Percentiles rank a stretch among this genome's conserved stretches.
These are phyloP conservation scores for Castanea mollissima DNA, from an alignment of 306 rosid genomes.

Conservation along the genomic window DNA sequence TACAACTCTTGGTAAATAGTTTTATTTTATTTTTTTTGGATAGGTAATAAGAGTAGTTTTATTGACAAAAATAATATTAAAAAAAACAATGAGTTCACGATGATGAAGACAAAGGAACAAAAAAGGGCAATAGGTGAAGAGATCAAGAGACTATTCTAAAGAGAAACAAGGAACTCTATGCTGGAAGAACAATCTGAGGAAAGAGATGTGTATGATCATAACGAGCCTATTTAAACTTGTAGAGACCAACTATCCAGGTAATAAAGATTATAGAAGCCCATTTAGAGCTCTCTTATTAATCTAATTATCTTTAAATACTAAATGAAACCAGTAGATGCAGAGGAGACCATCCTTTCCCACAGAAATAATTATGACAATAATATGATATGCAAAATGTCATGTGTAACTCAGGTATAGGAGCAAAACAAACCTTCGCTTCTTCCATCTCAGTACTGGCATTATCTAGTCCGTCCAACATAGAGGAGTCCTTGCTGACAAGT, in stretches of 20 bases:
- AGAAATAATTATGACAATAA: neutral
- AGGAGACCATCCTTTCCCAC: neutral
- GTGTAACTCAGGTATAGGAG: neutral
- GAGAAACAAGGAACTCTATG: too few relatives aligned
- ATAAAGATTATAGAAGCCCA: neutral
- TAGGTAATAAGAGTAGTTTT: too few relatives aligned
- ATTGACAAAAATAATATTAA: too few relatives aligned
- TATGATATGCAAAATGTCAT: neutral
- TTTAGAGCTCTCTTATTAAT: neutral
- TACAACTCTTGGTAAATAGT: neutral
- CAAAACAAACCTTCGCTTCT: conserved; percentile 70
- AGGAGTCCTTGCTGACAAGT: conserved; percentile 96
- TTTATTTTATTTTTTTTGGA: too few relatives aligned
- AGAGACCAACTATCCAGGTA: neutral
- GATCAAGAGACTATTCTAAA: too few relatives aligned
- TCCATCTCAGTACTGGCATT: conserved; percentile 94
- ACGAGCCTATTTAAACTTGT: neutral
- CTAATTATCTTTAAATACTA: neutral
- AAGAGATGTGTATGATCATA: neutral
- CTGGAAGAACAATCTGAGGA: neutral
- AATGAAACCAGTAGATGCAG: neutral
- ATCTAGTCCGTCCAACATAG: conserved; percentile 99
- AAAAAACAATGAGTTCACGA: too few relatives aligned
- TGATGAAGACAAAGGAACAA: too few relatives aligned
- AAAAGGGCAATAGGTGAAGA: too few relatives aligned